Evolutionary conservation across 2,329 filamentous ascomycete genomes (phyloP), one percentile per base, ranked within the genome.

Genomic region (Aspergillus tanneri): DNA sequence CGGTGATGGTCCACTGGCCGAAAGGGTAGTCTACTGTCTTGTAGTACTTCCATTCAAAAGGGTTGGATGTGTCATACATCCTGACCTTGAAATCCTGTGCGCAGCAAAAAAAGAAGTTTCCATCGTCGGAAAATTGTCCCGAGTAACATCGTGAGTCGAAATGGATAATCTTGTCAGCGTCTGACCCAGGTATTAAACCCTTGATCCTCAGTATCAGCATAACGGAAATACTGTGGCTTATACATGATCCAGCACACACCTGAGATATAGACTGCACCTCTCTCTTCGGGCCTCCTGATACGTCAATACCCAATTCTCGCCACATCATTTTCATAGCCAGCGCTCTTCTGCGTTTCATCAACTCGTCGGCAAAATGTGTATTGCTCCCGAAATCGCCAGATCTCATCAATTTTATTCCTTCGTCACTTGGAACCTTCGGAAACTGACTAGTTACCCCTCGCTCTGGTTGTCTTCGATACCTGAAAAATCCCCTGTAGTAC

Each of bases 1-100:
- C 93, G 11, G 93, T 97, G 56, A 99, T 86, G 1, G 92, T 97
- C 93, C 93, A 99, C 60, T 89, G 86, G 2, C 91, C 93, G 56
- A 85, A 88, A 1, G 90, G 90, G 68, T 93, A 96, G 22, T 78
- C 74, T 4, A 90, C 88, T 0, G 88, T 92, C 73, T 92, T 97
- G 77, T 96, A 96, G 68, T 96, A 91, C 66, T 86, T 87, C 93
- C 93, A 99, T 56, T 90, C 82, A 69, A 93, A 95, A 0, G 92
- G 90, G 59, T 96, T 96, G 2, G 88, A 91, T 0, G 93, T 97
- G 68, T 97, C 92, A 70, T 97, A 99, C 88, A 99, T 91, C 44
- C 91, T 86, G 8, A 99, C 90, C 58, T 84, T 87, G 73, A 96
- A 96, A 69, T 97, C 91, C 69, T 96, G 90, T 8, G 87, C 87